Conservation (phyloP, 2,329 filamentous ascomycete species). For the Fusarium annulatum region DNA sequence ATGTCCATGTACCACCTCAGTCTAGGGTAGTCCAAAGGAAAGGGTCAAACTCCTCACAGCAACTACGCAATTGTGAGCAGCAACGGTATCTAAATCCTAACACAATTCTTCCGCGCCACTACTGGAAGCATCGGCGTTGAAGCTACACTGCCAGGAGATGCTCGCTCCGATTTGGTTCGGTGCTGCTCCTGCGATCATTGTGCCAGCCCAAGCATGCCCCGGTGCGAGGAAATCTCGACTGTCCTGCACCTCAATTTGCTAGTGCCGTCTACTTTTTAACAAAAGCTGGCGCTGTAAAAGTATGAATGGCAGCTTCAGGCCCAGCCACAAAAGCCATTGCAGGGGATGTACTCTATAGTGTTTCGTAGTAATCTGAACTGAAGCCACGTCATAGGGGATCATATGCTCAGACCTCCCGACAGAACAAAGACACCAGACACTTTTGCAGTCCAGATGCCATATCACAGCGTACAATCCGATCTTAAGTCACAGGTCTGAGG, state of each 20-base stretch:
- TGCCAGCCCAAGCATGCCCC: neutral
- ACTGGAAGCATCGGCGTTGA: neutral
- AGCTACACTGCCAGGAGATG: neutral
- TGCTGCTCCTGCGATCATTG: neutral
- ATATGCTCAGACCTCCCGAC: neutral
- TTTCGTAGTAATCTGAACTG: neutral
- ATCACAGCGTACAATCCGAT: neutral
- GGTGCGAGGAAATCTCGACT: fast-evolving
- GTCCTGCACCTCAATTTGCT: neutral
- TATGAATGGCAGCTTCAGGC: neutral
- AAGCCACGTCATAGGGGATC: neutral
- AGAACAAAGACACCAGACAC: neutral
- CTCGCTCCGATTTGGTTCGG: neutral
- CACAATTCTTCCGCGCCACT: neutral
- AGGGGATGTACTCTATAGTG: neutral
- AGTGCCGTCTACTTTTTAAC: neutral
- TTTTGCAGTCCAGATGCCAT: neutral
- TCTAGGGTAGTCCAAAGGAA: neutral
- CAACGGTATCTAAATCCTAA: neutral
- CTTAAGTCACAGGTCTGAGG: neutral
- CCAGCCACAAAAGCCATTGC: neutral
- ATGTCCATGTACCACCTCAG: neutral
- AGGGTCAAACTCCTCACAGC: neutral
- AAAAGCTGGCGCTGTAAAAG: neutral
- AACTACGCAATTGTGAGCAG: neutral